Base-by-base conservation (phyloP, 192 early-diverging fungal species). In the Haplosporangium gracile region DNA sequence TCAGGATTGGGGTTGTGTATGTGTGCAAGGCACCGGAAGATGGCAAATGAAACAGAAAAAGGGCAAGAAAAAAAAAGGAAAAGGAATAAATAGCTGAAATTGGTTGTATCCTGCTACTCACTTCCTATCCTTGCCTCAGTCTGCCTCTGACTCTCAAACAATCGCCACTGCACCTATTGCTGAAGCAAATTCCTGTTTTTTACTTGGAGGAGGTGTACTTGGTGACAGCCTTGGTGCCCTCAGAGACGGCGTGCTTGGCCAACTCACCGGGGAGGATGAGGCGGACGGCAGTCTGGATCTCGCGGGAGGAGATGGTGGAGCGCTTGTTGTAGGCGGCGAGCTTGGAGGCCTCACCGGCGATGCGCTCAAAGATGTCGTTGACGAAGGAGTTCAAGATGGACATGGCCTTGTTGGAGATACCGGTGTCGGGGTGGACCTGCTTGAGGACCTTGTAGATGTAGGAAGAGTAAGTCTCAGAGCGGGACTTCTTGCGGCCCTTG, bases 381-480 rank as follows among this genome's bases (percentile, higher is more conserved):
- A 98, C 97, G 89, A 98, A 98, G 39, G 96, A 97, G 96, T 98
- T 98, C 88, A 97, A 92, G 91, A 97, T 97, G 69, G 95, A 96
- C 97, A 98, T 98, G 91, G 97, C 96, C 93, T 97, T 97, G 95
- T 97, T 97, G 89, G 97, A 98, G 91, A 98, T 97, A 89, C 97
- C 97, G 60, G 96, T 97, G 88, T 98, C 97, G 81, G 97, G 97
- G 93, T 98, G 97, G 75, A 98, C 97, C 91, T 98, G 97, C 92
- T 98, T 98, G 80, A 98, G 91, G 73, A 98, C 97, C 92, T 97
- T 97, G 95, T 97, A 98, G 93, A 98, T 98, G 93, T 98, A 98
- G 82, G 96, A 95, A 74, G 95, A 95, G 95, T 96, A 97, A 72
- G 96, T 98, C 90, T 98, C 96, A 82, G 95, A 96, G 87, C 96